Evolutionary conservation across 75 land plant species (phyloP), one percentile per base, ranked within the genome.

Genomic region (Selaginella tamariscina): DNA sequence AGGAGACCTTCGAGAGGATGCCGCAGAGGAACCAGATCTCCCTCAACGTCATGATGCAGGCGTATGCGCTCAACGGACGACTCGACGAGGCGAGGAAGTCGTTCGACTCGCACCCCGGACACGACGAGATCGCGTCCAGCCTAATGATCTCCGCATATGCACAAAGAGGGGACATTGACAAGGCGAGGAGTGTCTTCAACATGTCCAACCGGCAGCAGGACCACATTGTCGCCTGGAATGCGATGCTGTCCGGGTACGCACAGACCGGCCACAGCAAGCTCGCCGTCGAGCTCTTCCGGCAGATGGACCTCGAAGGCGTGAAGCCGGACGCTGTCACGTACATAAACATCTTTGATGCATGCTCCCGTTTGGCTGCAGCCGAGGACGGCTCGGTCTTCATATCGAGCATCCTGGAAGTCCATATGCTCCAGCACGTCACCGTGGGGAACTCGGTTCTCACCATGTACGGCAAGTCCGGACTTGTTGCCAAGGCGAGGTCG

Each of bases 141-240:
- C 15, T 15, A 5, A 39, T 39, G 49, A 39, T 39, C 15, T 5
- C 49, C 11, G 49, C 49, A 39, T 39, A 39, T 39, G 5, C 49
- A 39, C 49, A 39, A 15, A 39, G 49, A 5, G 49, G 49, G 5
- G 11, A 15, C 5, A 15, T 39, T 5, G 49, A 39, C 49, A 15
- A 39, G 11, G 49, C 49, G 11, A 39, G 49, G 15, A 15, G 11
- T 15, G 49, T 39, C 11, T 15, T 39, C 49, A 15, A 39, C 5
- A 15, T 5, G 5, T 5, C 49, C 49, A 15, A 5, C 49, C 15
- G 5, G 11, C 11, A 5, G 11, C 49, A 39, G 15, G 49, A 15
- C 15, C 11, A 5, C 49, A 15, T 83, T 29, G 75, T 88, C n/a
- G 77, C 92, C 29, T 91, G 96, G 96, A 91, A 82, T 62, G 78